A percentile compares a stretch with the other conserved stretches of the same genome.
Conservation (phyloP, 2,329 filamentous ascomycete species). For the Capronia americana region DNA sequence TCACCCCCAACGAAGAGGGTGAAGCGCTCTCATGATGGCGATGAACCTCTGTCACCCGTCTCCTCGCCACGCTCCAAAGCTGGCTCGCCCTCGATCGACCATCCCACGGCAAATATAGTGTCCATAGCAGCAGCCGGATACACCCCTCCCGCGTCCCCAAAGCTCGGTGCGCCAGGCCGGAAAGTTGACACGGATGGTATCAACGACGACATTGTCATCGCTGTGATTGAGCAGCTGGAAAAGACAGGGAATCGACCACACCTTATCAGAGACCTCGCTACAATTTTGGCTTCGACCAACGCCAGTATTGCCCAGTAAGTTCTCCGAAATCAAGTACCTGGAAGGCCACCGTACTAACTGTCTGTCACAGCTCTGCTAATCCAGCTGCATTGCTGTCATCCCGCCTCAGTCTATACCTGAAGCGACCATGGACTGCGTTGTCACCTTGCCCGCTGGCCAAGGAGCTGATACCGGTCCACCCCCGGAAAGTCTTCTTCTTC, state of each 20-base stretch:
- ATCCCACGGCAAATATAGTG: slow-evolving; percentile 45
- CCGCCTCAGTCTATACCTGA: slow-evolving; percentile 85
- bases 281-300: slow-evolving; percentile 75
- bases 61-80: slow-evolving; percentile 45
- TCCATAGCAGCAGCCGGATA: slow-evolving; percentile 56
- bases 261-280: slow-evolving; percentile 89
- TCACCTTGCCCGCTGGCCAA: slow-evolving; percentile 89
- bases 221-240: slow-evolving; percentile 84
- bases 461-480: slow-evolving; percentile 89
- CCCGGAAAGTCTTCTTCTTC: slow-evolving; percentile 95
- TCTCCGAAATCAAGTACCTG: background rate
- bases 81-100: slow-evolving; percentile 51
- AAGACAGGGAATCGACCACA: slow-evolving; percentile 91
- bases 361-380: slow-evolving; percentile 80
- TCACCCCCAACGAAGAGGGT: slow-evolving; percentile 70
- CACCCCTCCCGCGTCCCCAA: slow-evolving; percentile 80
- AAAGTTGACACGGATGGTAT: slow-evolving; percentile 82
- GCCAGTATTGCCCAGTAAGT: slow-evolving; percentile 90
- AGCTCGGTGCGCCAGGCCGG: slow-evolving; percentile 48
- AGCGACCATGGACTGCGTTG: slow-evolving; percentile 79
- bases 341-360: slow-evolving; percentile 42
- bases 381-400: slow-evolving; percentile 95
- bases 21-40: slow-evolving; percentile 74
- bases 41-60: slow-evolving; percentile 42
- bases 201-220: slow-evolving; percentile 94